phyloP scores from a whole-genome alignment of 805 yeast genomes.

The Cyberlindnera maclurae region DNA sequence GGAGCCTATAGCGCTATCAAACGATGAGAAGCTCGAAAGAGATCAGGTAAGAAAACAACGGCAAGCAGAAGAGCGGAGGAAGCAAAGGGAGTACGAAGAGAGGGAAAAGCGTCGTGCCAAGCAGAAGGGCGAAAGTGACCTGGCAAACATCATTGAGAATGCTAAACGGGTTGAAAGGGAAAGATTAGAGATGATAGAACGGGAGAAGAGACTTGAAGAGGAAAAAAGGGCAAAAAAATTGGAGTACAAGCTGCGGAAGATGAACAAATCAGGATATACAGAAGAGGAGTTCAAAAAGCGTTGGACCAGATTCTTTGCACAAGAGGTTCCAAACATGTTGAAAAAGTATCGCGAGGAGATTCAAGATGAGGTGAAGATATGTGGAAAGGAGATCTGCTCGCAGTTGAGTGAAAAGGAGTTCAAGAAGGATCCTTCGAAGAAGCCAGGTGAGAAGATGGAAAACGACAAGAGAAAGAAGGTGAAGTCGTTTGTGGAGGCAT shows the following conservation, averaged over 20 bases:
- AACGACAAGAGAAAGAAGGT: conserved; percentile 65
- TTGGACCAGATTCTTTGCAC: conserved; percentile 51
- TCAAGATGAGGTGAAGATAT: conserved; percentile 68
- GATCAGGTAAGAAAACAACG: conserved; percentile 26
- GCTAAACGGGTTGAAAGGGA: conserved; percentile 28
- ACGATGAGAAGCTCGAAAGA: conserved; percentile 12
- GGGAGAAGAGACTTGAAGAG: conserved; percentile 8
- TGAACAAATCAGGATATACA: conserved; percentile 6
- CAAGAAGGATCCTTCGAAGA: conserved; percentile 47
- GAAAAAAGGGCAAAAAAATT: conserved; percentile 25
- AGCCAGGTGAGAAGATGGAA: conserved; percentile 44
- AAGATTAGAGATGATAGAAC: conserved; percentile 19
- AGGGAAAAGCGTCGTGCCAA: conserved; percentile 19
- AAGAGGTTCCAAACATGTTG: conserved; percentile 71
- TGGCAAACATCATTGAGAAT: conserved; percentile 33
- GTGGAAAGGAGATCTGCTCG: conserved; percentile 74
- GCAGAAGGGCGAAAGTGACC: conserved; percentile 19
- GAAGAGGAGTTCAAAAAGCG: conserved; percentile 20
- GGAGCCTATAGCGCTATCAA: conserved; percentile 31
- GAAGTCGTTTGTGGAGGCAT: conserved; percentile 51
- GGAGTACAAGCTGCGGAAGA: conserved; percentile 25
- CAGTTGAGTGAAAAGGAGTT: conserved; percentile 60
- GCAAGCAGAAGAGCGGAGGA: conserved; percentile 7
- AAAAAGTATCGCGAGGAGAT: conserved; percentile 58
- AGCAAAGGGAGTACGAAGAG: conserved; percentile 24